phyloP scores from a whole-genome alignment of 371 early-diverging fungal species.

The Coemansia sp. region DNA sequence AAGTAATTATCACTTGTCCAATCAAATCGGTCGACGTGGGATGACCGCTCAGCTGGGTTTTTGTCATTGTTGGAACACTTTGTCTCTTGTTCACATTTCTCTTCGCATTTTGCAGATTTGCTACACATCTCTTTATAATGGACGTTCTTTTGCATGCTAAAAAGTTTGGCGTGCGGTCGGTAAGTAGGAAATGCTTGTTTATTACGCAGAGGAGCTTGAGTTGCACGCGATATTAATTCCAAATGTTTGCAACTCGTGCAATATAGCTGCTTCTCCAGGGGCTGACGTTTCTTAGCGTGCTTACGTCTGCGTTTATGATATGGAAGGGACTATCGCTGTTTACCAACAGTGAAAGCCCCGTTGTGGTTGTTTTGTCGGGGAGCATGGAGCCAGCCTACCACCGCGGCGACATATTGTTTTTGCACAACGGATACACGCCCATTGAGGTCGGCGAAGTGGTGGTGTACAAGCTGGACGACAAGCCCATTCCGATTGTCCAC shows the following conservation, averaged over 20 bases:
- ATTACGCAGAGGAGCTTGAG: neutral
- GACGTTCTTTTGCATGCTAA: conserved; percentile 39
- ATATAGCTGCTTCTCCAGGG: conserved; percentile 62
- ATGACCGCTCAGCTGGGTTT: neutral
- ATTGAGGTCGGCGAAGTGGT: conserved; percentile 90
- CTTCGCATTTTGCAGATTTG: conserved; percentile 7
- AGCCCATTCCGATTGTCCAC: conserved; percentile 98
- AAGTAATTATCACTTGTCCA: conserved; percentile 1
- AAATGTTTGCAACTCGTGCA: neutral
- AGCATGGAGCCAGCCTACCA: conserved; percentile 99
- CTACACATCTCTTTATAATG: conserved; percentile 17
- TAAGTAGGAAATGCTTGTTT: conserved; percentile 20
- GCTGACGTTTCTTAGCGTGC: conserved; percentile 79
- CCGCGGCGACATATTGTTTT: conserved; percentile 95
- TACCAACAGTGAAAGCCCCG: conserved; percentile 94
- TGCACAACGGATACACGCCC: conserved; percentile 67
- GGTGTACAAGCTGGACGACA: conserved; percentile 92
- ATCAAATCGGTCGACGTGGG: conserved; percentile 14
- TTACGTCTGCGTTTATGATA: conserved; percentile 92
- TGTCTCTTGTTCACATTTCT: neutral
- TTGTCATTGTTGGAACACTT: neutral
- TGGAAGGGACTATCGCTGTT: conserved; percentile 90
- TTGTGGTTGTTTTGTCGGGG: conserved; percentile 98
- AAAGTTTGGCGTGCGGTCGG: conserved; percentile 42
- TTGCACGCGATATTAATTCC: neutral